phyloP scores from a whole-genome alignment of 768 basidiomycete genomes.

The Naematelia encephala region DNA sequence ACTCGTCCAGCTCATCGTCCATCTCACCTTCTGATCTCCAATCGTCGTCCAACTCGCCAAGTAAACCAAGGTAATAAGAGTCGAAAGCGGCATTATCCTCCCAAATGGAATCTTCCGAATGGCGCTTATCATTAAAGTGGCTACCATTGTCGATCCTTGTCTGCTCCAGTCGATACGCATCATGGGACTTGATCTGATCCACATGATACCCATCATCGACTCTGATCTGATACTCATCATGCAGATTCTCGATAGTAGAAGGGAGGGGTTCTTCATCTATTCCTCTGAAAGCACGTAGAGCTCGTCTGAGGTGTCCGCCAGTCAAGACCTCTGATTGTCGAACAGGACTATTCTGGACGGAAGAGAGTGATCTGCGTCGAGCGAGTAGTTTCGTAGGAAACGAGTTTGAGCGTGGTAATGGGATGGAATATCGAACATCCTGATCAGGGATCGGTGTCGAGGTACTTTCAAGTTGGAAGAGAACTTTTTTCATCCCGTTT shows the following conservation, averaged over 20 bases:
- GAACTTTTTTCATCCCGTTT: constrained; percentile 7
- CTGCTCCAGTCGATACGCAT: too few relatives aligned
- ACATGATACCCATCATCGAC: too few relatives aligned
- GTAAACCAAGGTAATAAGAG: constrained; percentile 7
- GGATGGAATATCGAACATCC: not conserved
- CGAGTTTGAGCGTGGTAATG: constrained; percentile 16
- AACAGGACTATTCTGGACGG: not conserved
- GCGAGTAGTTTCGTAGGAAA: constrained; percentile 20
- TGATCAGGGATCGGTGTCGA: not conserved
- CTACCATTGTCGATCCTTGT: too few relatives aligned
- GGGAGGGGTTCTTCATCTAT: constrained; percentile 2
- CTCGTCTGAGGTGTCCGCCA: constrained; percentile 13
- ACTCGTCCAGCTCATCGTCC: not conserved
- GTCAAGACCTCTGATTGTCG: constrained; percentile 15
- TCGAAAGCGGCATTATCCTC: constrained; percentile 1
- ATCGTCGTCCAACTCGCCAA: not conserved
- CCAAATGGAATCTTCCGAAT: constrained; percentile 1
- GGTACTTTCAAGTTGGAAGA: not conserved
- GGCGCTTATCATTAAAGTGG: too few relatives aligned
- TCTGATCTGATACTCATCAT: too few relatives aligned
- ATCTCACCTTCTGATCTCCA: not conserved
- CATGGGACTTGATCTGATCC: too few relatives aligned
- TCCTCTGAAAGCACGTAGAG: constrained; percentile 10
- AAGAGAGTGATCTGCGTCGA: constrained; percentile 9
- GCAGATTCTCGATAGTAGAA: too few relatives aligned